Percentiles rank a stretch among this genome's conserved stretches.
phyloP scores from a whole-genome alignment of 2,329 filamentous ascomycete genomes.

The Sordariomycetes sp. region DNA sequence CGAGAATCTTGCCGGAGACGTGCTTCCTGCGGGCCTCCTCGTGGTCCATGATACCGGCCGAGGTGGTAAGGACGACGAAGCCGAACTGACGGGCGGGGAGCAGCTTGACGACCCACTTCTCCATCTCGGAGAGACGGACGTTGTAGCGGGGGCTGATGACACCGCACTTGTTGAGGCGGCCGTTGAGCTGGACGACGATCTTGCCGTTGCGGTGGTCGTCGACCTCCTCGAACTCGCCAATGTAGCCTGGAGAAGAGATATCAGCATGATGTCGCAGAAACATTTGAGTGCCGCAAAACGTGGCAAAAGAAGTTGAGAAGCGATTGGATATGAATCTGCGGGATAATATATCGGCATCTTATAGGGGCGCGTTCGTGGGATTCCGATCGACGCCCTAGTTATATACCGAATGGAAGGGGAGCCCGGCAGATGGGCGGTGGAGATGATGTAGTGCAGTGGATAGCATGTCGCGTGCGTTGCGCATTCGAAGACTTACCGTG shows the following conservation, averaged over 20 bases:
- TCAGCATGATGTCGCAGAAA: slow-evolving; percentile 73
- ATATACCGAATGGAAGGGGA: slow-evolving; percentile 68
- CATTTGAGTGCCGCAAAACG: slow-evolving; percentile 54
- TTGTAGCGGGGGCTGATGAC: slow-evolving; percentile 97
- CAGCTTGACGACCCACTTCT: slow-evolving; percentile 99
- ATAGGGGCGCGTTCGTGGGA: slow-evolving; percentile 95
- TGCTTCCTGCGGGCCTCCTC: slow-evolving; percentile 99
- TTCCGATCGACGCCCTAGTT: slow-evolving; percentile 91
- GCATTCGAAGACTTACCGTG: slow-evolving; percentile 59
- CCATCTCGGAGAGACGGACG: slow-evolving; percentile 90
- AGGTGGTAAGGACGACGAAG: slow-evolving; percentile 98
- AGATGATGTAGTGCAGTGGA: no score
- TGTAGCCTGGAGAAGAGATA: slow-evolving; percentile 59
- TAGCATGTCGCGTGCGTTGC: neutral
- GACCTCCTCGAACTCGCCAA: slow-evolving; percentile 98
- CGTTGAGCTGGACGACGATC: slow-evolving; percentile 99
- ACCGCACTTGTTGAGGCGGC: slow-evolving; percentile 95
- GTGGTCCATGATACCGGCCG: slow-evolving; percentile 99
- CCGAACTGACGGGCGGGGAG: slow-evolving; percentile 99
- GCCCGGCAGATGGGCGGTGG: neutral
- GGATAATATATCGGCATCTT: slow-evolving; percentile 94
- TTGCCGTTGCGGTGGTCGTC: slow-evolving; percentile 99
- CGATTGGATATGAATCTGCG: slow-evolving; percentile 80
- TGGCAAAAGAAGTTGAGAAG: slow-evolving; percentile 56
- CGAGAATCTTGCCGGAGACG: slow-evolving; percentile 97